Conservation (phyloP, 352 stramenopile genomes). For the Thraustochytrium sp. region DNA sequence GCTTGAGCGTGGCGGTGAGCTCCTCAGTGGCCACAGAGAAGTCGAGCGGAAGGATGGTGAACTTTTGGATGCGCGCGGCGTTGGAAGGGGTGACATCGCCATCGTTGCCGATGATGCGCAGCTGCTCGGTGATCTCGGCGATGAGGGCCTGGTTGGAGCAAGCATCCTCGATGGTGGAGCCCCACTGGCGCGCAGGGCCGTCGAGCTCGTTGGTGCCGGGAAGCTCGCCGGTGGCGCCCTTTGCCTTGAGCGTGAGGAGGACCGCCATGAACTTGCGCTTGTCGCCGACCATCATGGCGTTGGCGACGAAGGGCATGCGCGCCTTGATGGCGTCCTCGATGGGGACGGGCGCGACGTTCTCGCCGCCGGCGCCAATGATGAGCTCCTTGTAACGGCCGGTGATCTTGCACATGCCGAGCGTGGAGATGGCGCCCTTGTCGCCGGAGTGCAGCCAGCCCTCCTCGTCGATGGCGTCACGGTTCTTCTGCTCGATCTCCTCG, state of each 20-base stretch:
- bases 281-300: conserved; percentile 85
- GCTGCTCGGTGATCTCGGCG: conserved; percentile 66
- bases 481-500: conserved; percentile 57
- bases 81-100: conserved; percentile 48
- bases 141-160: conserved; percentile 63
- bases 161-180: conserved; percentile 64
- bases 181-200: conserved; percentile 61
- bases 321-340: conserved; percentile 85
- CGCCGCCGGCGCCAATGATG: conserved; percentile 85
- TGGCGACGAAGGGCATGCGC: conserved; percentile 72
- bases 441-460: conserved; percentile 88
- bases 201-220: conserved; percentile 60
- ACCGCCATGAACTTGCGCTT: conserved; percentile 78
- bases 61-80: conserved; percentile 66
- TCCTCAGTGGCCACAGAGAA: conserved; percentile 81
- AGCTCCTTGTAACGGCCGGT: conserved; percentile 93
- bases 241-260: conserved; percentile 76
- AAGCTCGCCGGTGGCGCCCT: conserved; percentile 61
- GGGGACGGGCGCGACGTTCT: conserved; percentile 85
- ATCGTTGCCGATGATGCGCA: conserved; percentile 53
- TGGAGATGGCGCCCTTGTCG: conserved; percentile 75
- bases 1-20: conserved; percentile 91
- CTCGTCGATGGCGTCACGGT: conserved; percentile 73
- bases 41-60: conserved; percentile 71
- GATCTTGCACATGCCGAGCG: conserved; percentile 83